Conservation (phyloP, 352 stramenopile species). For the Phytophthora idaei region DNA sequence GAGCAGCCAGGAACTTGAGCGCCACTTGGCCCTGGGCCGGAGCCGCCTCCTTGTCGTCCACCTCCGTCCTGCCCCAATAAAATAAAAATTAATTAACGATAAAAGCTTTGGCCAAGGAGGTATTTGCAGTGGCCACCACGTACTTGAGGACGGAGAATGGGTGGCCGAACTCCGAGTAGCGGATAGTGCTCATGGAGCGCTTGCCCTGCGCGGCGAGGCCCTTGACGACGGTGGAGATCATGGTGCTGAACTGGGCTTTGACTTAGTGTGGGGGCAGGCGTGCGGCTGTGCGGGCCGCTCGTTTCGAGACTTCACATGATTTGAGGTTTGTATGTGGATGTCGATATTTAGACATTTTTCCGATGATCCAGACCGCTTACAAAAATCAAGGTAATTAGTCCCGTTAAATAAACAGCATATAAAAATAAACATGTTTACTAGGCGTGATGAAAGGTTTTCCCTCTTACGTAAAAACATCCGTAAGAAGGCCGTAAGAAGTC, state of each 20-base stretch:
- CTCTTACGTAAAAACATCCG: conserved; percentile 17
- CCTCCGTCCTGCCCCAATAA: conserved; percentile 51
- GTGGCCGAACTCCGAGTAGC: conserved; percentile 78
- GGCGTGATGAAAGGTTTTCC: not conserved
- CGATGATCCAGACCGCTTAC: no score
- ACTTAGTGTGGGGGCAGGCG: not conserved
- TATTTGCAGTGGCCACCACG: not conserved
- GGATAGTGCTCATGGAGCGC: conserved; percentile 77
- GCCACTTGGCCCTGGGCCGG: conserved; percentile 69
- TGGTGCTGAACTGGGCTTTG: conserved; percentile 23
- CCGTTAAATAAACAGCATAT: not conserved
- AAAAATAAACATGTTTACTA: not conserved
- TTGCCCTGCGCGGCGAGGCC: conserved; percentile 46
- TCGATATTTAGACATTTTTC: no score
- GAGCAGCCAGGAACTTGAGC: conserved; percentile 89
- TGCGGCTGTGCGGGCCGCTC: conserved; percentile 15
- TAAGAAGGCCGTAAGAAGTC: conserved; percentile 24
- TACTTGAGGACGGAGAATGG: conserved; percentile 70
- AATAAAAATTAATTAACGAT: conserved; percentile 3
- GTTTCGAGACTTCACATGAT: not conserved
- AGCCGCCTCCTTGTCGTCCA: conserved; percentile 62
- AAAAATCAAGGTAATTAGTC: not conserved
- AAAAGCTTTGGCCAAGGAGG: not conserved
- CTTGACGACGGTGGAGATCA: conserved; percentile 73
- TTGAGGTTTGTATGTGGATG: not conserved